These are phyloP conservation scores for Capillidium heterosporum DNA, from an alignment of 371 early-diverging fungal species.

Conservation along the genomic window DNA sequence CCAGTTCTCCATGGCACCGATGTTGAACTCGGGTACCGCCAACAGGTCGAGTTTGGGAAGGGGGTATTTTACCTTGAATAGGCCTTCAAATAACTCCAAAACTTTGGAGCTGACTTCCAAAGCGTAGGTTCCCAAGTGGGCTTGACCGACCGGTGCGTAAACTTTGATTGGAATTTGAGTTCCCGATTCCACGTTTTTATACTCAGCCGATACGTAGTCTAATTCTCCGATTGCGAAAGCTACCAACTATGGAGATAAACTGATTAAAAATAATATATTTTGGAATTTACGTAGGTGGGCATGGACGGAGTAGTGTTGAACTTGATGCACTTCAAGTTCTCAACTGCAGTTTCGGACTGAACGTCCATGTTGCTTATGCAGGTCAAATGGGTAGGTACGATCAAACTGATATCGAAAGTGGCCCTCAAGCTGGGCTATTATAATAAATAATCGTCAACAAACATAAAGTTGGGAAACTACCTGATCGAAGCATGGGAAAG, in stretches of 20 bases:
- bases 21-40: slow-evolving; percentile 76
- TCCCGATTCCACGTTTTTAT: slow-evolving; percentile 35
- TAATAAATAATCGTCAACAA: not conserved
- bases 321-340: slow-evolving; percentile 13
- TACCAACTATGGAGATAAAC: slow-evolving; percentile 20
- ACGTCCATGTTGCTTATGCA: slow-evolving; percentile 78
- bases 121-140: slow-evolving; percentile 55
- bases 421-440: slow-evolving; percentile 60
- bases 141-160: slow-evolving; percentile 49
- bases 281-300: slow-evolving; percentile 11
- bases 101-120: slow-evolving; percentile 46
- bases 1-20: slow-evolving; percentile 92
- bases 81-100: slow-evolving; percentile 61
- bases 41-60: slow-evolving; percentile 78
- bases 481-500: slow-evolving; percentile 86
- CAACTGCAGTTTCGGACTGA: slow-evolving; percentile 15
- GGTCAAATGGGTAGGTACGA: slow-evolving; percentile 34
- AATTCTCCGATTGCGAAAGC: slow-evolving; percentile 83
- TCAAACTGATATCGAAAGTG: slow-evolving; percentile 65
- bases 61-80: slow-evolving; percentile 67
- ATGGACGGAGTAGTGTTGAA: slow-evolving; percentile 38
- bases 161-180: slow-evolving; percentile 46
- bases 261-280: not conserved
- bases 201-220: slow-evolving; percentile 59
- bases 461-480: not conserved